phyloP scores from a whole-genome alignment of 768 basidiomycete species.

The Xerocomellus chrysenteron region DNA sequence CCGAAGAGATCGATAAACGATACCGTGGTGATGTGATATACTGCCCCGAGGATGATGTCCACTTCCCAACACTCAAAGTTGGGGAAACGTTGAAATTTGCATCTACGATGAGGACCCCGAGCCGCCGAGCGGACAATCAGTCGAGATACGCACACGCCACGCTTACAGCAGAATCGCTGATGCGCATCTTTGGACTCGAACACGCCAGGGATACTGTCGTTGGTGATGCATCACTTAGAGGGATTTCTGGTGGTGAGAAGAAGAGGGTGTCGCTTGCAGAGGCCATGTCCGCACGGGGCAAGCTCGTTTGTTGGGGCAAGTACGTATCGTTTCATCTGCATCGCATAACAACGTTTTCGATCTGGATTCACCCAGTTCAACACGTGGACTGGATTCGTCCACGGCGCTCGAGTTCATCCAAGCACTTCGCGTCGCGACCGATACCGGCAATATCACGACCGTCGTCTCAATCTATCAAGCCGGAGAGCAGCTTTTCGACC shows the following conservation, averaged over 20 bases:
- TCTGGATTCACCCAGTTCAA: conserved; percentile 45
- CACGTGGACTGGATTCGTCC: conserved; percentile 62
- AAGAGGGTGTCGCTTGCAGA: conserved; percentile 85
- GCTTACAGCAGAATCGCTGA: conserved; percentile 44
- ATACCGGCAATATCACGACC: conserved; percentile 52
- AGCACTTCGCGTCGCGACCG: conserved; percentile 62
- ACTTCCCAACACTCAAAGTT: conserved; percentile 41
- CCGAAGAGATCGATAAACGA: conserved; percentile 42
- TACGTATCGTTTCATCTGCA: conserved; percentile 26
- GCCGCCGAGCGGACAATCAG: conserved; percentile 18
- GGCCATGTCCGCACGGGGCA: conserved; percentile 57
- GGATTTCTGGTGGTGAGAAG: conserved; percentile 76
- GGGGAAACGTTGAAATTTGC: conserved; percentile 52
- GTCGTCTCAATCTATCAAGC: conserved; percentile 88
- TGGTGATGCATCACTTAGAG: conserved; percentile 73
- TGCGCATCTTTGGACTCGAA: conserved; percentile 72
- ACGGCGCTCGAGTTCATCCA: conserved; percentile 74
- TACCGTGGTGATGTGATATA: conserved; percentile 50
- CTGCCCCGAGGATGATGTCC: conserved; percentile 31
- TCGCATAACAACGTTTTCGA: background rate
- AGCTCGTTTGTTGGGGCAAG: conserved; percentile 79
- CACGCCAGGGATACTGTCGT: conserved; percentile 72
- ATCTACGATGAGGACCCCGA: conserved; percentile 46
- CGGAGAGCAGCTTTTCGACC: conserved; percentile 59
- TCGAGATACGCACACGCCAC: conserved; percentile 32